Base-by-base conservation (phyloP, 2,329 filamentous ascomycete species). In the Aspergillus thermomutatus region DNA sequence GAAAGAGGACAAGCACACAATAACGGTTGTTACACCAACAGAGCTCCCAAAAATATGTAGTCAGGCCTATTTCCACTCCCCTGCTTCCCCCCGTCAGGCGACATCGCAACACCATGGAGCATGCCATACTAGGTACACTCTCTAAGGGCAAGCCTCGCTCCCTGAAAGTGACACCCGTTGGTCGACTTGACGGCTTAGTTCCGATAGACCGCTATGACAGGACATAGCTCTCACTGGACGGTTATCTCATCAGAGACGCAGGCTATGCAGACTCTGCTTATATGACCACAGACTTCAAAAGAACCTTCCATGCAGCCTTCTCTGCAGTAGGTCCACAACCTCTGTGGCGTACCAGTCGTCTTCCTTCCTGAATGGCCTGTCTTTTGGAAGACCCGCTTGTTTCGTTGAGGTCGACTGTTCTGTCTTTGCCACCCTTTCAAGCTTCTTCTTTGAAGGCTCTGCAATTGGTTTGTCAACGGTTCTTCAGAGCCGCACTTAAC, bases 281-380 rank as follows among this genome's bases (percentile, higher is more conserved):
- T 51, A 50, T 51, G 50, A 49, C 31, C 34, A 50, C 19, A 14
- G 52, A 52, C 23, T 40, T 19, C 59, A 59, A 66, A 60, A 64
- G 66, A 71, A 71, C 17, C 53, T 72, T 73, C 70, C 60, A 69
- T 67, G 64, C 65, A 68, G 57, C 52, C 64, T 73, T 73, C 69
- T 66, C 59, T 72, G 70, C 67, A 70, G 62, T 49, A 51, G 26
- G 57, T 55, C 52, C 60, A 64, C 65, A 11, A 19, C 11, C 14
- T 64, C 57, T 54, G 66, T 61, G 53, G 60, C 58, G 61, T 60
- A 46, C 53, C 51, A 34, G 50, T 52, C 45, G 53, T 40, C 45
- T 31, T 45, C 57, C 50, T 51, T 48, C 19, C 37, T 45, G 54
- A 50, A 9, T 27, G 7, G 47, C 48, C 46, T 52, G 50, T 49